Evolutionary conservation across 768 basidiomycete genomes (phyloP).

Genomic region (Mrakia gelida): DNA sequence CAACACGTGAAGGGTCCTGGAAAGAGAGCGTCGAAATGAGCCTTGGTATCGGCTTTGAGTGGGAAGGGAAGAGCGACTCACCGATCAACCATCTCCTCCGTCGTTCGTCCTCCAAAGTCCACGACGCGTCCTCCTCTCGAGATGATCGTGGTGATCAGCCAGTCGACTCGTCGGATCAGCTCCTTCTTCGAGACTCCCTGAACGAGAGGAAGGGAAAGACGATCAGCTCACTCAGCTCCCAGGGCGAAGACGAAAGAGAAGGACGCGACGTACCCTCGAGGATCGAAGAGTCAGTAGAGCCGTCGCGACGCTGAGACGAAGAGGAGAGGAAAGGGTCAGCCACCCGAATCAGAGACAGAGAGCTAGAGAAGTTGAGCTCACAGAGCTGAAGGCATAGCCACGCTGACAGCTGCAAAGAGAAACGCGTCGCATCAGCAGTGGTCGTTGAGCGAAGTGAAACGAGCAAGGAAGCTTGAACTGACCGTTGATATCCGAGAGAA

Average conservation of each 20-base stretch:
- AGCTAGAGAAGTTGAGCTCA: too few relatives aligned
- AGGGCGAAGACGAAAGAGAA: background rate
- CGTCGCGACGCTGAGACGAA: constrained; percentile 29
- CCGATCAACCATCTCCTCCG: constrained; percentile 36
- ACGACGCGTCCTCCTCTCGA: constrained; percentile 35
- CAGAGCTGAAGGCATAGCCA: constrained; percentile 37
- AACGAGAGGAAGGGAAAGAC: background rate
- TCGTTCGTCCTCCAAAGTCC: constrained; percentile 34
- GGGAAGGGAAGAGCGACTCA: background rate
- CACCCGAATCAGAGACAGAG: too few relatives aligned
- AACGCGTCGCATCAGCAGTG: too few relatives aligned
- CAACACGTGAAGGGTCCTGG: constrained; percentile 34
- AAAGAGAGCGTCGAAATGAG: background rate
- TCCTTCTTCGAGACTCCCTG: constrained; percentile 36
- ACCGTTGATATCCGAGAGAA: constrained; percentile 37
- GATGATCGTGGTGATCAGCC: constrained; percentile 35
- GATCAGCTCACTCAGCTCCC: too few relatives aligned
- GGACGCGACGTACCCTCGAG: constrained; percentile 30
- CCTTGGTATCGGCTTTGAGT: too few relatives aligned
- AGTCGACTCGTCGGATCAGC: constrained; percentile 35
- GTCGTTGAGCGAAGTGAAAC: background rate
- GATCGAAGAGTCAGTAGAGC: constrained; percentile 36
- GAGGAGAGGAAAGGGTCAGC: too few relatives aligned
- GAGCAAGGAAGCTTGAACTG: background rate
- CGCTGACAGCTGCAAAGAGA: constrained; percentile 15